These are phyloP conservation scores for Trypanosoma mega DNA, from an alignment of 208 protist species.

Conservation along the genomic window DNA sequence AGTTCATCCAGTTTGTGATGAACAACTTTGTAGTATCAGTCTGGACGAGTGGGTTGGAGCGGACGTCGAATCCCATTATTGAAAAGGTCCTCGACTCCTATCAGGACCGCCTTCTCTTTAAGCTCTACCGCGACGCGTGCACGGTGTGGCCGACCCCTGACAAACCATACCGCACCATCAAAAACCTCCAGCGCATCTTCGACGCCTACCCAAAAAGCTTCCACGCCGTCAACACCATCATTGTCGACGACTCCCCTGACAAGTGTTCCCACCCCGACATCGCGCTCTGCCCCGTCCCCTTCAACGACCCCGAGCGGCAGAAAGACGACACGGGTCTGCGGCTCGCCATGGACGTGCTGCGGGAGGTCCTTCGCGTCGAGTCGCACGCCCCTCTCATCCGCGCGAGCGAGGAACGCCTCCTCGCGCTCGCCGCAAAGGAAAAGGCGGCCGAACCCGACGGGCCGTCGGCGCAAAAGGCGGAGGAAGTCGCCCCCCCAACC, in stretches of 20 bases:
- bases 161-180: constrained; percentile 82
- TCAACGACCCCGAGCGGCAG: constrained; percentile 65
- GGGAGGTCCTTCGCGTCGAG: constrained; percentile 69
- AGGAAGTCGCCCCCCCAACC: background rate
- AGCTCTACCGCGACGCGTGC: constrained; percentile 73
- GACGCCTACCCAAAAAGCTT: constrained; percentile 82
- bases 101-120: constrained; percentile 83
- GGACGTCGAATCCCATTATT: constrained; percentile 83
- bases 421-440: constrained; percentile 19
- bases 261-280: constrained; percentile 92
- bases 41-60: constrained; percentile 88
- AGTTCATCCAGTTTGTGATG: constrained; percentile 86
- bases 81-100: constrained; percentile 79
- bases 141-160: constrained; percentile 43
- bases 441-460: constrained; percentile 1
- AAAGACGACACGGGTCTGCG: constrained; percentile 60
- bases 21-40: constrained; percentile 88
- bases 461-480: background rate
- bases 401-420: constrained; percentile 60
- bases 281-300: constrained; percentile 83
- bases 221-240: constrained; percentile 88
- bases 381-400: constrained; percentile 72
- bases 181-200: constrained; percentile 86
- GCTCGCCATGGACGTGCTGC: constrained; percentile 65
- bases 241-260: constrained; percentile 87